phyloP scores from a whole-genome alignment of 805 yeast genomes.

The Debaryomyces hansenii region DNA sequence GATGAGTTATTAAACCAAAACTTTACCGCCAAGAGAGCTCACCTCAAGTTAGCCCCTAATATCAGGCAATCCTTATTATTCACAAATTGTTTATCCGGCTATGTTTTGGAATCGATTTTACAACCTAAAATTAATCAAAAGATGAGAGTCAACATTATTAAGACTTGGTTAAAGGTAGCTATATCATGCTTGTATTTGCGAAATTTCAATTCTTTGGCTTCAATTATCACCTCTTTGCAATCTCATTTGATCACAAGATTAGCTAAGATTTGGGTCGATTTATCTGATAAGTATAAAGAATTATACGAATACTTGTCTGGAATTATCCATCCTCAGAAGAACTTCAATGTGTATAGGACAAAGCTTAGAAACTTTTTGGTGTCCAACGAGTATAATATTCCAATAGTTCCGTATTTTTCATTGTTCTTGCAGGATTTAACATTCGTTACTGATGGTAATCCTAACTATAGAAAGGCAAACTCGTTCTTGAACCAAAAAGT shows the following conservation, averaged over 20 bases:
- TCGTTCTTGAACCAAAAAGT: constrained; percentile 56
- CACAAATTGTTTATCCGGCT: constrained; percentile 70
- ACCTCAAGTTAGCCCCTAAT: constrained; percentile 61
- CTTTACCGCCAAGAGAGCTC: constrained; percentile 58
- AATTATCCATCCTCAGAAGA: constrained; percentile 73
- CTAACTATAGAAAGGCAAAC: constrained; percentile 62
- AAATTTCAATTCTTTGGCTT: constrained; percentile 77
- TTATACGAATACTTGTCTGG: constrained; percentile 63
- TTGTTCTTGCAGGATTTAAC: constrained; percentile 77
- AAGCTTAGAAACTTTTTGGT: constrained; percentile 58
- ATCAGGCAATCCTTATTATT: constrained; percentile 61
- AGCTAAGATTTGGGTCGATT: constrained; percentile 54
- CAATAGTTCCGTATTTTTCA: constrained; percentile 75
- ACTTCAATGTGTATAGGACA: constrained; percentile 65
- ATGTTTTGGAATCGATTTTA: constrained; percentile 68
- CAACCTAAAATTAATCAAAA: constrained; percentile 50
- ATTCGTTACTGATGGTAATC: constrained; percentile 80
- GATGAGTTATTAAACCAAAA: constrained; percentile 68
- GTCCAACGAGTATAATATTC: constrained; percentile 50
- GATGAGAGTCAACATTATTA: constrained; percentile 54
- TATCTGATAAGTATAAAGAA: constrained; percentile 60
- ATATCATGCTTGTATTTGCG: constrained; percentile 70
- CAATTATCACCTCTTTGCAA: constrained; percentile 75
- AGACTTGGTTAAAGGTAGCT: constrained; percentile 74
- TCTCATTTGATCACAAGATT: constrained; percentile 69